Base-by-base conservation (phyloP, 2,329 filamentous ascomycete species). In the Dothideomycetes sp. region DNA sequence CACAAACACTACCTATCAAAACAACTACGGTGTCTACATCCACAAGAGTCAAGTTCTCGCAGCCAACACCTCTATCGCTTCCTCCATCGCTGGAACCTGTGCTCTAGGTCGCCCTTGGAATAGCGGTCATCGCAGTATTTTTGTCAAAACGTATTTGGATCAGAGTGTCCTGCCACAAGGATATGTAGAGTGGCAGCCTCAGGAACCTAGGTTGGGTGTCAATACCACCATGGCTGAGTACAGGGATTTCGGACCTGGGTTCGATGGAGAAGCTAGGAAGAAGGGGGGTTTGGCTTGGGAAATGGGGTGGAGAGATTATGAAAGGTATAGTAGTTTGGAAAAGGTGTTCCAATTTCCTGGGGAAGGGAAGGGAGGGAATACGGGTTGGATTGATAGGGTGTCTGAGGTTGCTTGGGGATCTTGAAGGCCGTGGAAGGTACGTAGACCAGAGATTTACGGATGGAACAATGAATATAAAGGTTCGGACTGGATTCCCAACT, bases 11-110 rank as follows among this genome's bases (percentile, higher is more conserved):
- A 80, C 76, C 0, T 80, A 76, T 37, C 54, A 58, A 4, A 83
- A 83, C 59, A 78, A 77, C 50, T 82, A 80, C 55, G 78, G 79
- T 7, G 71, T 76, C 1, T 82, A 82, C 55, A 70, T 83, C 44
- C 67, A 74, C 33, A 64, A 72, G 19, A 74, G 71, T 0, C 59
- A 60, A 3, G 64, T 80, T 4, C 56, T 64, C 1, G 73, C 74
- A 2, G 71, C 73, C 17, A 82, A 82, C 51, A 27, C 52, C 3
- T 64, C 63, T 9, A 51, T 67, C 1, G 49, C 53, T 0, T n/a
- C n/a, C n/a, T 4, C 9, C 5, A 64, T 68, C 40, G 47, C 49
- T 12, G 69, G 68, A 0, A 59, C 64, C 47, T 80, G 76, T 51
- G 63, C 74, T 0, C 65, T 80, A 0, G 77, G 77, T 1, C 59